Conservation (phyloP, 177 flowering plant genomes). For the Vitis hybrid region DNA sequence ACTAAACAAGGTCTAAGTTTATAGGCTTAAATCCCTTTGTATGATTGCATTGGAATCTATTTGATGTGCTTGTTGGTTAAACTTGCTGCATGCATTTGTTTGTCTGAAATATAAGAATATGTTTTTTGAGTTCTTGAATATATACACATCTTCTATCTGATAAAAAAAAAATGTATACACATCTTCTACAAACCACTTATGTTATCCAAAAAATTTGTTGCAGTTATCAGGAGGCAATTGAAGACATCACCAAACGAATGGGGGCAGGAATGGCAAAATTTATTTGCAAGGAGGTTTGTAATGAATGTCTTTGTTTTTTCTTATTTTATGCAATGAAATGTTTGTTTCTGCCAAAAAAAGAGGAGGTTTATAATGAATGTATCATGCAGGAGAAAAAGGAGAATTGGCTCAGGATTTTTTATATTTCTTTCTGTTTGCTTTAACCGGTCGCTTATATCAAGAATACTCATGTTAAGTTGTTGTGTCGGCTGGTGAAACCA, state of each 20-base stretch:
- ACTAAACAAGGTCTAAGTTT: too few relatives aligned
- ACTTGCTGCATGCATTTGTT: background rate
- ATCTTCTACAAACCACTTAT: background rate
- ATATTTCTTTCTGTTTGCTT: background rate
- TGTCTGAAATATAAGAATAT: background rate
- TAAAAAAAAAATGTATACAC: too few relatives aligned
- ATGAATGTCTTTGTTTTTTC: background rate
- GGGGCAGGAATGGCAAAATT: constrained; percentile 93
- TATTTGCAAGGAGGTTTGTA: constrained; percentile 85
- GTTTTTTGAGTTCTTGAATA: background rate
- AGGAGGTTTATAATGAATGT: background rate
- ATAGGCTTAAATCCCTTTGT: too few relatives aligned
- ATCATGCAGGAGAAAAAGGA: constrained; percentile 1
- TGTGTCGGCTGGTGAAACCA: background rate
- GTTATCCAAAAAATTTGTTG: constrained; percentile 5
- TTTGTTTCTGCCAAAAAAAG: too few relatives aligned
- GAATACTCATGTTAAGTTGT: background rate
- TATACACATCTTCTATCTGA: too few relatives aligned
- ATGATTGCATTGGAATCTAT: background rate
- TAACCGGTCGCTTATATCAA: background rate
- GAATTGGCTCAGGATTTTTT: background rate
- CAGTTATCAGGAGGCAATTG: constrained; percentile 90
- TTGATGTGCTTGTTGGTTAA: background rate
- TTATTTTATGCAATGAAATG: too few relatives aligned
- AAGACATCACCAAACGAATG: constrained; percentile 76